phyloP scores from a whole-genome alignment of 768 basidiomycete species.

The Phanerochaete carnosa region DNA sequence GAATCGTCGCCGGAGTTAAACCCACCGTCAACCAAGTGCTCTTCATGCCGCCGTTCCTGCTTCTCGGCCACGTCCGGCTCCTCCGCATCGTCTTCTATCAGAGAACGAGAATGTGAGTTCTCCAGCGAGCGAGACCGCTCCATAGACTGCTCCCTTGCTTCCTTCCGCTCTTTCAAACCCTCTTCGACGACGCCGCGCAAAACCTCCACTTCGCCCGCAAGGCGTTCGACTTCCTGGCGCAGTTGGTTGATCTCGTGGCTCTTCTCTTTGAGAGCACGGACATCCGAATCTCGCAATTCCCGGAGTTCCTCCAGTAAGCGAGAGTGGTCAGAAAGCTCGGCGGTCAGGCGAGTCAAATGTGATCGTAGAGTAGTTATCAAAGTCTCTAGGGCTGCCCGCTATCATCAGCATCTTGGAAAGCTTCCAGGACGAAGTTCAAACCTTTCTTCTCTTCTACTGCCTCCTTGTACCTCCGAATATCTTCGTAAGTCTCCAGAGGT shows the following conservation, averaged over 20 bases:
- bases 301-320: conserved; percentile 65
- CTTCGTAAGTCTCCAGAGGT: conserved; percentile 5
- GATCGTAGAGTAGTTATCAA: conserved; percentile 69
- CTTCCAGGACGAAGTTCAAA: conserved; percentile 27
- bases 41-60: conserved; percentile 6
- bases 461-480: conserved; percentile 56
- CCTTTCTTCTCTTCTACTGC: conserved; percentile 90
- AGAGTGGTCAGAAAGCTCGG: conserved; percentile 77
- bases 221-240: conserved; percentile 71
- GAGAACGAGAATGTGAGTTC: not conserved
- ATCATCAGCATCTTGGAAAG: conserved; percentile 9
- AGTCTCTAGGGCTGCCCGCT: conserved; percentile 67
- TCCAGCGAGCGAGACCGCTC: conserved; percentile 6
- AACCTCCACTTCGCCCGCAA: conserved; percentile 83
- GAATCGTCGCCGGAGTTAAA: conserved; percentile 5
- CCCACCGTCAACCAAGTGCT: conserved; percentile 18
- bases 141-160: conserved; percentile 41
- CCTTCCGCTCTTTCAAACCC: conserved; percentile 71
- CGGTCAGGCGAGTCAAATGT: conserved; percentile 74
- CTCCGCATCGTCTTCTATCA: conserved; percentile 16
- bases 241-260: conserved; percentile 65
- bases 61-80: conserved; percentile 19
- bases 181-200: conserved; percentile 86
- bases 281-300: conserved; percentile 59
- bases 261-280: conserved; percentile 53